Conservation (phyloP, 371 early-diverging fungal species). For the Rhizopus stolonifer region DNA sequence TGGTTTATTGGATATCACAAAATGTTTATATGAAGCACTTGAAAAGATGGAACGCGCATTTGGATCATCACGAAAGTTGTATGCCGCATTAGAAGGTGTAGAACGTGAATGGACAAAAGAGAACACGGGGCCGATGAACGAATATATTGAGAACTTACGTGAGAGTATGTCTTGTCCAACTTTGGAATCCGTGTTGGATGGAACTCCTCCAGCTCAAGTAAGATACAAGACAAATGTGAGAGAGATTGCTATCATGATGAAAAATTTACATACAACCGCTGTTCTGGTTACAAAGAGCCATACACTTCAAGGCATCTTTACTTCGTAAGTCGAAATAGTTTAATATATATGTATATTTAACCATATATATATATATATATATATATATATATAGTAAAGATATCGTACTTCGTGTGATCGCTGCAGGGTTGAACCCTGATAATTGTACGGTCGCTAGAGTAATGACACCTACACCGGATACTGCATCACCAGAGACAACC, state of each 20-base stretch:
- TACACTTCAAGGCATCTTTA: conserved; percentile 87
- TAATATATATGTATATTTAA: neutral
- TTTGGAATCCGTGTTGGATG: conserved; percentile 76
- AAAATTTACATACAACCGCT: conserved; percentile 82
- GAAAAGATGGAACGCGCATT: conserved; percentile 90
- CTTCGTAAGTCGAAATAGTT: conserved; percentile 49
- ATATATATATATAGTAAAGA: conserved; percentile 50
- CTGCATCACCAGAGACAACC: conserved; percentile 72
- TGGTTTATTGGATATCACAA: conserved; percentile 91
- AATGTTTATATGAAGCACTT: conserved; percentile 88
- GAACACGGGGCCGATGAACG: conserved; percentile 40
- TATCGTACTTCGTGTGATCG: conserved; percentile 90
- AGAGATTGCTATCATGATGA: conserved; percentile 91
- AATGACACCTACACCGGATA: conserved; percentile 96
- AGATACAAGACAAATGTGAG: conserved; percentile 78
- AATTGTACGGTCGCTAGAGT: conserved; percentile 89
- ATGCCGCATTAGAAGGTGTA: conserved; percentile 86
- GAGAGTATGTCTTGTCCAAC: conserved; percentile 88
- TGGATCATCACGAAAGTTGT: conserved; percentile 75
- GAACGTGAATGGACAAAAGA: conserved; percentile 66
- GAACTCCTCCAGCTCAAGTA: conserved; percentile 72
- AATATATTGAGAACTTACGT: conserved; percentile 71
- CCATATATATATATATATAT: neutral
- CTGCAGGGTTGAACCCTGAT: conserved; percentile 84
- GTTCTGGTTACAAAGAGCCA: conserved; percentile 81